These are phyloP conservation scores for Coemansia sp. DNA, from an alignment of 192 early-diverging fungal genomes.

Conservation along the genomic window DNA sequence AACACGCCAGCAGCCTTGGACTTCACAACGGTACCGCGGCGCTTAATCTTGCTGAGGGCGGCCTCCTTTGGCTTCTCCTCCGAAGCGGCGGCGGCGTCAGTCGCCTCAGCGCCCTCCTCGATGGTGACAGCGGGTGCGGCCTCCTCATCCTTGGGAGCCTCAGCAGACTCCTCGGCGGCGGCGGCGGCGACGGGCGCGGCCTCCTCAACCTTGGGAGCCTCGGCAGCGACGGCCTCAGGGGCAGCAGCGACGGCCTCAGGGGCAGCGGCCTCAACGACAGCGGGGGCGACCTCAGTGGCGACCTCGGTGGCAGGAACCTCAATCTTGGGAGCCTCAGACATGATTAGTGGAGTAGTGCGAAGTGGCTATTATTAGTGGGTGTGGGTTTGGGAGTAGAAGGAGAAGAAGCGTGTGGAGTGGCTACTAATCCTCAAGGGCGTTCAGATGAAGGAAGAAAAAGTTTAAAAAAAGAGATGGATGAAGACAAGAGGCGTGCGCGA, in stretches of 20 bases:
- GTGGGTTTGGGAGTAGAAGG: background rate
- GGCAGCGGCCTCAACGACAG: constrained; percentile 10
- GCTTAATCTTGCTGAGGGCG: constrained; percentile 48
- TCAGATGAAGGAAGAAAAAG: background rate
- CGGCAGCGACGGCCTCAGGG: constrained; percentile 10
- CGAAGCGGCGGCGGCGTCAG: constrained; percentile 12
- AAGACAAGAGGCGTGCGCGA: constrained; percentile 10
- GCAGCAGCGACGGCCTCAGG: constrained; percentile 21
- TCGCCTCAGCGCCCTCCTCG: constrained; percentile 15
- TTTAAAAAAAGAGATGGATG: constrained; percentile 8
- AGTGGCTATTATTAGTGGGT: constrained; percentile 23
- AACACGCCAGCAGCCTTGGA: constrained; percentile 47
- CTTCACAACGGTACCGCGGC: constrained; percentile 46
- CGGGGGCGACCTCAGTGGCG: constrained; percentile 9
- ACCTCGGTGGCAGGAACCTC: constrained; percentile 11
- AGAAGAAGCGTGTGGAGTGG: background rate
- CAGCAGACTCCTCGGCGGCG: constrained; percentile 14
- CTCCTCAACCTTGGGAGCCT: constrained; percentile 13
- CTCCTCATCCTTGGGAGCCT: constrained; percentile 14
- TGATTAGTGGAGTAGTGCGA: constrained; percentile 8
- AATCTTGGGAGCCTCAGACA: constrained; percentile 20
- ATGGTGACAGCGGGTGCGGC: constrained; percentile 13
- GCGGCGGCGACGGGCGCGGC: constrained; percentile 17
- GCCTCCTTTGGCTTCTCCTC: constrained; percentile 22
- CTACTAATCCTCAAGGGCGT: background rate